Percentiles rank a stretch among this genome's conserved stretches.
Conservation (phyloP, 2,329 filamentous ascomycete species). For the Endoconidiophora laricicola region DNA sequence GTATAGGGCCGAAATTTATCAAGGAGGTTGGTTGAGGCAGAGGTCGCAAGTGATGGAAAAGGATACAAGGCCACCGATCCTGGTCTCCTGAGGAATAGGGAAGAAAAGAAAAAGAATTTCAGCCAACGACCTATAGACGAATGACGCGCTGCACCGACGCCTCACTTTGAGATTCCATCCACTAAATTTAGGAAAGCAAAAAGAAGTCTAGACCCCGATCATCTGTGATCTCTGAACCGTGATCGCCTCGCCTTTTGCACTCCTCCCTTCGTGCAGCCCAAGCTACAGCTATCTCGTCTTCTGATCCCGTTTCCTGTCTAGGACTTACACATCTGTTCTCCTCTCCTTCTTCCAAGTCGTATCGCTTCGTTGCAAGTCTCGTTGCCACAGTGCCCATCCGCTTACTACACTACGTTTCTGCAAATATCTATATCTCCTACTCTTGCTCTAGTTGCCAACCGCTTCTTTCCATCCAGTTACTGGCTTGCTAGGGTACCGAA, state of each 20-base stretch:
- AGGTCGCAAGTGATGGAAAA: not conserved
- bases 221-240: not conserved
- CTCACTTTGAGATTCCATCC: too few species aligned
- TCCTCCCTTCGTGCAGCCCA: not conserved
- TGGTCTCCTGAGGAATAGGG: too few species aligned
- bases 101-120: too few species aligned
- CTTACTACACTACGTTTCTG: not conserved
- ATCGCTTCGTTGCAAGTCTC: not conserved
- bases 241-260: not conserved
- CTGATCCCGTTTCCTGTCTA: not conserved
- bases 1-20: too few species aligned
- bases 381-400: constrained; percentile 2
- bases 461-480: too few species aligned
- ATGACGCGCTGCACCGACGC: too few species aligned
- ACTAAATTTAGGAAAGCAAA: too few species aligned
- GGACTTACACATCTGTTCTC: constrained; percentile 6
- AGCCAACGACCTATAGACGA: too few species aligned
- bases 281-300: not conserved
- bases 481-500: too few species aligned
- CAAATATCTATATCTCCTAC: too few species aligned
- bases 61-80: not conserved
- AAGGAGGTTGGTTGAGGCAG: not conserved
- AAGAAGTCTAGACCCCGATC: not conserved
- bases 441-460: too few species aligned
- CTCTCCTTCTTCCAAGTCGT: not conserved